These are phyloP conservation scores for Boletus edulis DNA, from an alignment of 768 basidiomycete genomes.

Conservation along the genomic window DNA sequence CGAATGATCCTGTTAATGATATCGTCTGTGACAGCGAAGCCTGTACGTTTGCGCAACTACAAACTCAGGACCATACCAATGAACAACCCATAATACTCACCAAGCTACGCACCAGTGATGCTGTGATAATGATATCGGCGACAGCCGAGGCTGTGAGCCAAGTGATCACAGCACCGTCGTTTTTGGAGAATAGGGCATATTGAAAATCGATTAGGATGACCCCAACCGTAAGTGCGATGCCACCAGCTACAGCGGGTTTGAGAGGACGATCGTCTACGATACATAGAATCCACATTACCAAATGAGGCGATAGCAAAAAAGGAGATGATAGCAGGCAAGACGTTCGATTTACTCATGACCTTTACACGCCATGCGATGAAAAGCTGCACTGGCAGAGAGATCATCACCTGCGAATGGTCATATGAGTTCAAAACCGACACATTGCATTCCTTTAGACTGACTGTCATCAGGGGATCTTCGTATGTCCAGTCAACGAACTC, in stretches of 20 bases:
- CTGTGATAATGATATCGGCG: slow-evolving; percentile 43
- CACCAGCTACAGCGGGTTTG: slow-evolving; percentile 26
- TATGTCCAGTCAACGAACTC: background rate
- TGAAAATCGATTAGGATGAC: slow-evolving; percentile 29
- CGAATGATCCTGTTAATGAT: slow-evolving; percentile 41
- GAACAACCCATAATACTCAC: slow-evolving; percentile 20
- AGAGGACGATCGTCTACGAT: background rate
- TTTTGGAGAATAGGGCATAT: slow-evolving; percentile 33
- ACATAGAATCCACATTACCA: background rate
- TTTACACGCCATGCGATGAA: slow-evolving; percentile 48
- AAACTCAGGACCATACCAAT: background rate
- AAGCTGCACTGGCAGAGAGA: slow-evolving; percentile 42
- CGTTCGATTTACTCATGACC: slow-evolving; percentile 31
- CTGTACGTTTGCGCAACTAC: slow-evolving; percentile 41
- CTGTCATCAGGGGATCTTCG: slow-evolving; percentile 46
- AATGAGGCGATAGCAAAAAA: slow-evolving; percentile 8
- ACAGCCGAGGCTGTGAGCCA: slow-evolving; percentile 43
- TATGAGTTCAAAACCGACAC: background rate
- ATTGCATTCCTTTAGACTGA: slow-evolving; percentile 12
- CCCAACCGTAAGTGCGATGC: slow-evolving; percentile 32
- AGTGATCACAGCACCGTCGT: slow-evolving; percentile 33
- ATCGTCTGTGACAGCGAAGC: slow-evolving; percentile 38
- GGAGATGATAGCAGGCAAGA: slow-evolving; percentile 26
- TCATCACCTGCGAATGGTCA: slow-evolving; percentile 36
- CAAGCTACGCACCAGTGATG: slow-evolving; percentile 42